Conservation (phyloP, 2,329 filamentous ascomycete species). For the Sporothrix globosa region DNA sequence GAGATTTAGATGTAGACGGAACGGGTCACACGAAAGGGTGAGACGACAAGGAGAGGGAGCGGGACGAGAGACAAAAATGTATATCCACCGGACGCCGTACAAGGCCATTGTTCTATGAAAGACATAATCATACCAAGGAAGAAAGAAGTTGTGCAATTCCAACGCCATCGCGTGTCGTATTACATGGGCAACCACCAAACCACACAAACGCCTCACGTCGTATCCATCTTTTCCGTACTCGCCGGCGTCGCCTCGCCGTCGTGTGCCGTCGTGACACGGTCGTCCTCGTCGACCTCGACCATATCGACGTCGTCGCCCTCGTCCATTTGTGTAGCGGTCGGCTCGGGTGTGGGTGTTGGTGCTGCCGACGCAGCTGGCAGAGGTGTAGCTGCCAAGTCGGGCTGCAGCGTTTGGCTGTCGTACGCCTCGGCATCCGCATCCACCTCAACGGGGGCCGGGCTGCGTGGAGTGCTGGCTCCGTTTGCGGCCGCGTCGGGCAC, state of each 20-base stretch:
- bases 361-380: conserved; percentile 27
- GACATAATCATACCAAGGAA: not conserved
- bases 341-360: not conserved
- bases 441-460: not conserved
- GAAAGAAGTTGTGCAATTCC: not conserved
- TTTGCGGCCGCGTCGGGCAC: not conserved
- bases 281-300: conserved; percentile 50
- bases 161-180: not conserved
- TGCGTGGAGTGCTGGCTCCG: not conserved
- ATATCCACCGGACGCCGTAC: conserved; percentile 25
- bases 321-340: not conserved
- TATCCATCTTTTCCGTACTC: conserved; percentile 66
- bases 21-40: not conserved
- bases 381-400: conserved; percentile 41
- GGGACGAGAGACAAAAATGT: not conserved
- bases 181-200: conserved; percentile 17
- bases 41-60: not conserved
- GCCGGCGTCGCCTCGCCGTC: not conserved
- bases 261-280: not conserved
- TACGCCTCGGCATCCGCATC: not conserved
- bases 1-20: conserved; percentile 27
- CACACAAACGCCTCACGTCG: conserved; percentile 41
- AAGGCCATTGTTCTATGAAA: not conserved
- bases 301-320: conserved; percentile 62
- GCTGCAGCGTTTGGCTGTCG: not conserved